Evolutionary conservation across 495 filamentous ascomycete species (phyloP).

Genomic region (Podospora conica): DNA sequence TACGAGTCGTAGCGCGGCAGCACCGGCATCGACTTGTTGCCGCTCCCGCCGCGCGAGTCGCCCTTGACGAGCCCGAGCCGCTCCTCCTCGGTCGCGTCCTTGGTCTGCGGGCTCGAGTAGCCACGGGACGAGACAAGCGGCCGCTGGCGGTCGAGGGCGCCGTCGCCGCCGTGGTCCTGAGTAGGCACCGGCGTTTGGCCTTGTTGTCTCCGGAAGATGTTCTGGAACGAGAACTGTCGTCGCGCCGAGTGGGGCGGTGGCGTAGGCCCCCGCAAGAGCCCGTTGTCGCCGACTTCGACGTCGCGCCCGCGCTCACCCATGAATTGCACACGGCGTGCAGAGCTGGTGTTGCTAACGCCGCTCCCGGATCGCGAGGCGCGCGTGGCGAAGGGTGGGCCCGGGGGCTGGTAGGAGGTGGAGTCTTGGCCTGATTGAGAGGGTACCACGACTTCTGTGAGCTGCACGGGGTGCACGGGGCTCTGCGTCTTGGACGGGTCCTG

Average conservation of each 20-base stretch:
- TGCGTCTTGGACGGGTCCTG: constrained; percentile 27
- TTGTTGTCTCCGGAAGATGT: constrained; percentile 56
- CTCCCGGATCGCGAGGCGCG: constrained; percentile 33
- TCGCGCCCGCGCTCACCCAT: constrained; percentile 19
- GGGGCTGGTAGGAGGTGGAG: constrained; percentile 31
- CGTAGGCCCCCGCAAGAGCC: constrained; percentile 32
- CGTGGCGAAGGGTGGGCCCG: constrained; percentile 18
- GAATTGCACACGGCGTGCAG: constrained; percentile 38
- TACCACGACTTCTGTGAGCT: constrained; percentile 54
- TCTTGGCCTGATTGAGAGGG: constrained; percentile 39
- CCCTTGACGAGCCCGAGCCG: constrained; percentile 78
- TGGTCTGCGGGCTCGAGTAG: constrained; percentile 40
- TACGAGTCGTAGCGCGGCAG: constrained; percentile 34
- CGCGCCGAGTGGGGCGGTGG: constrained; percentile 50
- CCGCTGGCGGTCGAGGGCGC: constrained; percentile 27
- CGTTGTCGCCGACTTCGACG: constrained; percentile 17
- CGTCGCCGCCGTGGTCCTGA: constrained; percentile 35
- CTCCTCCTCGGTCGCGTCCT: constrained; percentile 78
- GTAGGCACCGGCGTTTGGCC: not conserved
- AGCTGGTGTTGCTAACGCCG: constrained; percentile 27
- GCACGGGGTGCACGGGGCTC: constrained; percentile 53
- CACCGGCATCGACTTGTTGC: constrained; percentile 31
- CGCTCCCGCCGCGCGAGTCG: constrained; percentile 50
- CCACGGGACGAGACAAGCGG: constrained; percentile 44
- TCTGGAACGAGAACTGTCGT: constrained; percentile 90